A percentile compares a stretch with the other conserved stretches of the same genome.
These are phyloP conservation scores for Cercospora sojina DNA, from an alignment of 2,329 filamentous ascomycete species.

Conservation along the genomic window DNA sequence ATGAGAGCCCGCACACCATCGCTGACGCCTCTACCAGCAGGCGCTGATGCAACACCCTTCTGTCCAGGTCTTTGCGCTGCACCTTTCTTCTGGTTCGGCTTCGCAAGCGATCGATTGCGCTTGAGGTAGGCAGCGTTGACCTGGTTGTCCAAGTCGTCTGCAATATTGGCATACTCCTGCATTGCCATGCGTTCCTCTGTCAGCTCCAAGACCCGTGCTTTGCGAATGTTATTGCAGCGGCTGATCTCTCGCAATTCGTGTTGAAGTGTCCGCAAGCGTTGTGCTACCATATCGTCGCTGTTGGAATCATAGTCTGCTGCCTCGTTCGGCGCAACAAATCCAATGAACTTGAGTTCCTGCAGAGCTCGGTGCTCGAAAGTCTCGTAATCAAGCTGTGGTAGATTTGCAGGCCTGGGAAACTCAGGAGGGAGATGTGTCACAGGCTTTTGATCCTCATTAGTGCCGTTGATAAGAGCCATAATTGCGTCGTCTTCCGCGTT, in stretches of 20 bases:
- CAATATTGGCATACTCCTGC: constrained; percentile 95
- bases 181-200: constrained; percentile 91
- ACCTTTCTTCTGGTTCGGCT: constrained; percentile 75
- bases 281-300: constrained; percentile 91
- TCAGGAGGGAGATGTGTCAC: constrained; percentile 69
- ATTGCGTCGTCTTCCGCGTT: constrained; percentile 47
- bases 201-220: constrained; percentile 79
- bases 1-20: constrained; percentile 89
- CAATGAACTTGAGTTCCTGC: constrained; percentile 86
- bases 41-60: constrained; percentile 67
- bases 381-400: constrained; percentile 70
- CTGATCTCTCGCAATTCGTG: constrained; percentile 77
- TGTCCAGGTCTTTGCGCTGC: constrained; percentile 57
- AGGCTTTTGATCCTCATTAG: constrained; percentile 49
- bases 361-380: constrained; percentile 89
- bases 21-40: constrained; percentile 75
- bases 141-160: constrained; percentile 92
- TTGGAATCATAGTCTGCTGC: constrained; percentile 81
- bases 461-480: constrained; percentile 30
- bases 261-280: constrained; percentile 82
- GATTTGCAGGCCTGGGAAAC: constrained; percentile 29
- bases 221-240: constrained; percentile 85
- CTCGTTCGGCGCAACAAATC: constrained; percentile 66
- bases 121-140: constrained; percentile 95
- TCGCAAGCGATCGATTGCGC: constrained; percentile 85